phyloP scores from a whole-genome alignment of 345 rosid genomes.

The Camelina laxa region DNA sequence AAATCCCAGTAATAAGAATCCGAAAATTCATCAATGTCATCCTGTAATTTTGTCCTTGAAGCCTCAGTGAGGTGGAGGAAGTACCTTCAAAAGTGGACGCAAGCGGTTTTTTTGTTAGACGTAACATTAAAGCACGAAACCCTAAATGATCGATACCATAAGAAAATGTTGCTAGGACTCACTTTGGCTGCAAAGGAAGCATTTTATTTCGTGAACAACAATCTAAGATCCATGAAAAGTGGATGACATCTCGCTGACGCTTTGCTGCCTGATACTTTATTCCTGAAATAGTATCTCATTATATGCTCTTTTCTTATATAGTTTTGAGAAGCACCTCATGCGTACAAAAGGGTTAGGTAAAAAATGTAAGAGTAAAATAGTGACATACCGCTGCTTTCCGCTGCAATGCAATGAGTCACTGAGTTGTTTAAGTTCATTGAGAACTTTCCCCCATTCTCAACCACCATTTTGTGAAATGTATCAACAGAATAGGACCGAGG shows the following conservation, averaged over 20 bases:
- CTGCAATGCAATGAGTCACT: slow-evolving; percentile 92
- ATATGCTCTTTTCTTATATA: slow-evolving; percentile 1
- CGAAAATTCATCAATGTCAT: slow-evolving; percentile 86
- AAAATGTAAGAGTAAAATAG: slow-evolving; percentile 44
- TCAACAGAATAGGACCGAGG: slow-evolving; percentile 67
- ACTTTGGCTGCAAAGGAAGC: slow-evolving; percentile 91
- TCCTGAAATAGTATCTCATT: slow-evolving; percentile 55
- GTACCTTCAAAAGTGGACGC: slow-evolving; percentile 57
- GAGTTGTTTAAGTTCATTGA: slow-evolving; percentile 91
- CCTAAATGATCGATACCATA: background rate
- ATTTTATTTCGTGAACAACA: slow-evolving; percentile 78
- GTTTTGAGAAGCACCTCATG: slow-evolving; percentile 4
- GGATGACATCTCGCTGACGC: slow-evolving; percentile 76
- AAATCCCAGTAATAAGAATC: slow-evolving; percentile 85
- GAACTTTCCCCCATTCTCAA: slow-evolving; percentile 88
- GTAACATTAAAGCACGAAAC: slow-evolving; percentile 12
- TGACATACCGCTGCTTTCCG: slow-evolving; percentile 82
- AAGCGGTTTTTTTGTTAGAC: background rate
- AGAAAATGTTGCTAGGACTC: slow-evolving; percentile 39
- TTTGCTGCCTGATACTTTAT: slow-evolving; percentile 89
- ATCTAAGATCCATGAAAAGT: slow-evolving; percentile 86
- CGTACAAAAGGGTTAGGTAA: slow-evolving; percentile 5
- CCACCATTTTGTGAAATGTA: slow-evolving; percentile 84
- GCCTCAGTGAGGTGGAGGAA: slow-evolving; percentile 78
- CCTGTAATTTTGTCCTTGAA: slow-evolving; percentile 73